phyloP scores from a whole-genome alignment of 345 rosid genomes.

The Eucalyptus regnans region DNA sequence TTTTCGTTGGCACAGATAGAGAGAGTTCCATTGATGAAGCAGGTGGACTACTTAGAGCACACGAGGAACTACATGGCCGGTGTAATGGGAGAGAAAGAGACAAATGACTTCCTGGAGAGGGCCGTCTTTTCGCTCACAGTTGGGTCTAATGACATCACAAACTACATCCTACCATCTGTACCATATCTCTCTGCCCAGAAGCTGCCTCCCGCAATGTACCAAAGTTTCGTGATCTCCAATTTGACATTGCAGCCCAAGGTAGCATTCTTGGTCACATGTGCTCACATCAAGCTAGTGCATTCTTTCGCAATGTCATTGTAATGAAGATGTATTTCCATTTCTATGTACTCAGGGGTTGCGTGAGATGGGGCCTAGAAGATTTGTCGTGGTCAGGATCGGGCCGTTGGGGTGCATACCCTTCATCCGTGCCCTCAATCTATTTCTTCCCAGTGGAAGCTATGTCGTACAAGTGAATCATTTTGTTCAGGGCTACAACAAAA shows the following conservation, averaged over 20 bases:
- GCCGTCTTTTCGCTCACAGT: slow-evolving; percentile 37
- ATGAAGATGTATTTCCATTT: neutral
- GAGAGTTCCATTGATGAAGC: slow-evolving; percentile 12
- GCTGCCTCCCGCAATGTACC: slow-evolving; percentile 17
- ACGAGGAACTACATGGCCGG: slow-evolving; percentile 29
- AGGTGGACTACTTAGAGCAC: slow-evolving; percentile 37
- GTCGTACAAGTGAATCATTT: slow-evolving; percentile 27
- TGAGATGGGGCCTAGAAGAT: slow-evolving; percentile 35
- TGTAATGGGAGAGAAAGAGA: neutral
- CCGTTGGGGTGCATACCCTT: slow-evolving; percentile 72
- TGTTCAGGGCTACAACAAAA: slow-evolving; percentile 25
- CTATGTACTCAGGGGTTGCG: slow-evolving; percentile 19
- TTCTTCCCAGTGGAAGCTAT: slow-evolving; percentile 23
- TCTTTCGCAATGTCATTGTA: neutral
- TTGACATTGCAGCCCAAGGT: slow-evolving; percentile 42
- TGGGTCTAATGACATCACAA: slow-evolving; percentile 45
- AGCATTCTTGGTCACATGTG: neutral
- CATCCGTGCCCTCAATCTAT: slow-evolving; percentile 24
- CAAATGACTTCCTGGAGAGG: slow-evolving; percentile 13
- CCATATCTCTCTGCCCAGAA: slow-evolving; percentile 16
- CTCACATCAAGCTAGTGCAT: neutral
- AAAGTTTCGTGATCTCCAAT: slow-evolving; percentile 38
- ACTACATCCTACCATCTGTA: slow-evolving; percentile 36
- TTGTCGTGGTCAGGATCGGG: slow-evolving; percentile 35
- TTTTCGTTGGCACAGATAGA: neutral